These are phyloP conservation scores for Dioszegia hungarica DNA, from an alignment of 768 basidiomycete species.

Conservation along the genomic window DNA sequence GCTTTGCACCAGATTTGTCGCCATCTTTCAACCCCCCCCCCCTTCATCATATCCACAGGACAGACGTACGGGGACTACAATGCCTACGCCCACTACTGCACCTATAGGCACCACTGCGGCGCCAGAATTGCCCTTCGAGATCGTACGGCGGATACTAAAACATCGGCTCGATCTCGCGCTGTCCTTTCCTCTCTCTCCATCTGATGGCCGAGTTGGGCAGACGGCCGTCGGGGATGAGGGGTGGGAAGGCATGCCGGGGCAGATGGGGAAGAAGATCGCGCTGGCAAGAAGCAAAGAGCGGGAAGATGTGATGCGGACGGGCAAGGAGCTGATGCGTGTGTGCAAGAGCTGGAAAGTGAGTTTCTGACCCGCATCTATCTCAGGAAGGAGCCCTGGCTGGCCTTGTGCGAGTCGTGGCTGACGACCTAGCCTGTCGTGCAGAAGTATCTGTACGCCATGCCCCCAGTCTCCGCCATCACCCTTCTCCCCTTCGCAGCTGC, in stretches of 20 bases:
- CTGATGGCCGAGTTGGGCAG: background rate
- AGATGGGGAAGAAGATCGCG: constrained; percentile 7
- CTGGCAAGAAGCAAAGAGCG: constrained; percentile 11
- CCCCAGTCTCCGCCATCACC: constrained; percentile 16
- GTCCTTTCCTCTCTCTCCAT: constrained; percentile 7
- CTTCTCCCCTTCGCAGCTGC: constrained; percentile 48
- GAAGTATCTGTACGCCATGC: constrained; percentile 34
- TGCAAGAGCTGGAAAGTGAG: constrained; percentile 38
- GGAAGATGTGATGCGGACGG: constrained; percentile 18
- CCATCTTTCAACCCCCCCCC: no score
- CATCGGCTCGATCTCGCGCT: constrained; percentile 17
- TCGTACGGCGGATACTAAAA: constrained; percentile 31
- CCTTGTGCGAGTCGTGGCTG: background rate
- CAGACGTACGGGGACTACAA: no score
- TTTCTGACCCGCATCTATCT: background rate
- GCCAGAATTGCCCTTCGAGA: constrained; percentile 27
- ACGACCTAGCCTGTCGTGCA: constrained; percentile 16
- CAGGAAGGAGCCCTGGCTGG: background rate
- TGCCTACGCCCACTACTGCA: no score
- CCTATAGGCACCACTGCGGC: no score
- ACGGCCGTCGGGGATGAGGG: background rate
- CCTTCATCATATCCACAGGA: no score
- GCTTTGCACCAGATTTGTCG: no score
- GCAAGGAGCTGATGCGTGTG: constrained; percentile 29
- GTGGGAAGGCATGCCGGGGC: constrained; percentile 25